Evolutionary conservation across 73 alveolate genomes (phyloP), one percentile per base, ranked within the genome.

Genomic region (Stentor roeselii): DNA sequence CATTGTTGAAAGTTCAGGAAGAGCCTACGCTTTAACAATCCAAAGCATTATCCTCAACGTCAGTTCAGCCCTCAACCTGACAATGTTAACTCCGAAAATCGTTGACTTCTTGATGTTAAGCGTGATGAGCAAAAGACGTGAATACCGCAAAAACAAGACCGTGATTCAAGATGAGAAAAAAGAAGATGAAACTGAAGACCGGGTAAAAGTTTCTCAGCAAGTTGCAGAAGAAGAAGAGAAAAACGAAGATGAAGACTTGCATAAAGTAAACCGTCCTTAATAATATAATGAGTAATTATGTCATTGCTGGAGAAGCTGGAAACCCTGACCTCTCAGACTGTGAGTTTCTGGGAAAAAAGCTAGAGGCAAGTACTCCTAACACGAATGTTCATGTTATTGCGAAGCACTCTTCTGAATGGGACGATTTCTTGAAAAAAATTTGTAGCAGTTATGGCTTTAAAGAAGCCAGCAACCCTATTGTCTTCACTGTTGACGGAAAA

Each of bases 401-500:
- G n/a, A n/a, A n/a, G n/a, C n/a, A n/a, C n/a, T n/a, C n/a, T n/a
- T n/a, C n/a, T n/a, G n/a, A n/a, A n/a, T n/a, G n/a, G n/a, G n/a
- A n/a, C n/a, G n/a, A n/a, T n/a, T n/a, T n/a, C n/a, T n/a, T n/a
- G n/a, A n/a, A n/a, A n/a, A n/a, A 86, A 87, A 42, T 78, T 2
- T 59, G 86, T 50, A 59, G 91, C 41, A 76, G 88, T 0, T 90
- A 90, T 75, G 95, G 95, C 41, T 90, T 90, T 59, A 77, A 36
- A 15, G 83, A 61, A 60, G 39, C 86, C 59, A 86, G 91, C 3
- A 86, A 92, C 82, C 95, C 95, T 37, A 32, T 90, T n/a, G 82
- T 90, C 30, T 90, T 76, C 86, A 90, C 95, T 0, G 60, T 86
- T 3, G 95, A 90, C 74, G 95, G 95, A 14, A 42, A 86, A 2